phyloP scores from a whole-genome alignment of 164 flowering plant genomes.

The Annona squamosa region DNA sequence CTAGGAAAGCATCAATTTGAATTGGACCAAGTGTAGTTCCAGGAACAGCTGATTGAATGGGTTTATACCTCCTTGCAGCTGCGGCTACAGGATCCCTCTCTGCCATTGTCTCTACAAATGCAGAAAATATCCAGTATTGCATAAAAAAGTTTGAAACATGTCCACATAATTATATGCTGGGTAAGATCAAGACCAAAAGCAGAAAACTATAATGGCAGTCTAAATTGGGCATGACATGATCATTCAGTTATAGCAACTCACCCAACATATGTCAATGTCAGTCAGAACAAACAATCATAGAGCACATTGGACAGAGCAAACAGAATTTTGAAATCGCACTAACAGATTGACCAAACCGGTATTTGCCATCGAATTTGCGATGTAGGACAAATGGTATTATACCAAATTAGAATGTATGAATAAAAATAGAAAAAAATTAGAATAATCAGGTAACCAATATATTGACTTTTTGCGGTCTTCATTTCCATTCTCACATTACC shows the following conservation, averaged over 20 bases:
- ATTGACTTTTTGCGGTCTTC: too few species aligned
- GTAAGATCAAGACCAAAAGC: neutral
- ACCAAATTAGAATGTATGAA: neutral
- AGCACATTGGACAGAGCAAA: neutral
- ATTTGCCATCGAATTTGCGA: too few species aligned
- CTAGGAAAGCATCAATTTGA: conserved; percentile 78
- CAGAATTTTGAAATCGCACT: too few species aligned
- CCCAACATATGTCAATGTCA: neutral
- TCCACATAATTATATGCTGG: neutral
- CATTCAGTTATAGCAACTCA: neutral
- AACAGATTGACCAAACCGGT: too few species aligned
- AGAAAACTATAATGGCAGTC: neutral
- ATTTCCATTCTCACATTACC: too few species aligned
- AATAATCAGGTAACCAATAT: too few species aligned
- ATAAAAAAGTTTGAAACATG: neutral
- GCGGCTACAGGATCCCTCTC: conserved; percentile 86
- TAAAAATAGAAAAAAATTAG: too few species aligned
- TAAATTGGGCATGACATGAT: neutral
- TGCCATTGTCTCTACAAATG: conserved; percentile 54
- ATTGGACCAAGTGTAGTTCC: conserved; percentile 98
- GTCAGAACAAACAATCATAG: neutral
- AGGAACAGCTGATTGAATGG: conserved; percentile 98
- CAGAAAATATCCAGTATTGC: neutral
- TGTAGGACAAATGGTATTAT: too few species aligned
- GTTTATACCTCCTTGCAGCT: conserved; percentile 75